phyloP scores from a whole-genome alignment of 768 basidiomycete species.

The Macrocybe gigantea region DNA sequence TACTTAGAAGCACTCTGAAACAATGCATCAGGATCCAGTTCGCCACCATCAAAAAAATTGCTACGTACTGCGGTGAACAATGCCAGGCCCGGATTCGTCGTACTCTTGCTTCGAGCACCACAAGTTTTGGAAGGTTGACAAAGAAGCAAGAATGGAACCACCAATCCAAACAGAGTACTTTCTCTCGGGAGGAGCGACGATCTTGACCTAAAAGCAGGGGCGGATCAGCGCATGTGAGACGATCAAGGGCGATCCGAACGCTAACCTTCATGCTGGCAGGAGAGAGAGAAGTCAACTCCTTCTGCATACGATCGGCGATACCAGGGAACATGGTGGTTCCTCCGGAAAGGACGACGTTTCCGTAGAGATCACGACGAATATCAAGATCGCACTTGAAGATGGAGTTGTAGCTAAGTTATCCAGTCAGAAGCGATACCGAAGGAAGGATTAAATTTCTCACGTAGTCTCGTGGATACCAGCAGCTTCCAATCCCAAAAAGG shows the following conservation, averaged over 20 bases:
- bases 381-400: constrained; percentile 86
- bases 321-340: constrained; percentile 96
- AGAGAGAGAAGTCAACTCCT: constrained; percentile 80
- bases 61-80: constrained; percentile 70
- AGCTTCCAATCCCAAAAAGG: constrained; percentile 84
- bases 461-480: constrained; percentile 92
- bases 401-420: constrained; percentile 62
- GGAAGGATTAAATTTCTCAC: constrained; percentile 25
- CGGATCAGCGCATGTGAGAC: constrained; percentile 4
- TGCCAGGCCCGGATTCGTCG: constrained; percentile 77
- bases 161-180: constrained; percentile 97
- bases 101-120: constrained; percentile 95
- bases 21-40: neutral
- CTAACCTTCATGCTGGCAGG: constrained; percentile 84
- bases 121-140: constrained; percentile 94
- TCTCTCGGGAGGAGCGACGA: constrained; percentile 88
- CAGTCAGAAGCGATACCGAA: constrained; percentile 6
- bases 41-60: neutral
- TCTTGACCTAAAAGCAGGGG: constrained; percentile 57
- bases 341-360: constrained; percentile 83
- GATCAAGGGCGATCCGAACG: neutral
- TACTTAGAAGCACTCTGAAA: constrained; percentile 23
- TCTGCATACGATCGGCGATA: constrained; percentile 94
- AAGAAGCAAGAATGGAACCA: constrained; percentile 80
- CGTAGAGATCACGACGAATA: constrained; percentile 75